Evolutionary conservation across 2,329 filamentous ascomycete species (phyloP).

Genomic region (Eutypa lata): DNA sequence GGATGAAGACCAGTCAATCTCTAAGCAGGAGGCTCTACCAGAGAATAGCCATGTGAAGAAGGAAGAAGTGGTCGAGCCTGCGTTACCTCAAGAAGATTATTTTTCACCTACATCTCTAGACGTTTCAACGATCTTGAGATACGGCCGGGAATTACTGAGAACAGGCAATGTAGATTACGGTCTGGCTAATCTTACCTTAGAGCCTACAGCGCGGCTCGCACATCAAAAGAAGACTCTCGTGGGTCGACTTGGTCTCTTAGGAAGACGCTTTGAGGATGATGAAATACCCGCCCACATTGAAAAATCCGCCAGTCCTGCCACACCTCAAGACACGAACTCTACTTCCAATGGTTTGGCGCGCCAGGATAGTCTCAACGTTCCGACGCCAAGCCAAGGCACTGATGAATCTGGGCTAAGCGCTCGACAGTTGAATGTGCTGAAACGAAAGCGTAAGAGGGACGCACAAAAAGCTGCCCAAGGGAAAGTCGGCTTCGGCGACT

Average conservation of each 20-base stretch:
- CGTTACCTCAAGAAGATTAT: conserved; percentile 54
- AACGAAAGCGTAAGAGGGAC: conserved; percentile 88
- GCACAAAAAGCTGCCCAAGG: conserved; percentile 81
- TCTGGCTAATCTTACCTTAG: conserved; percentile 74
- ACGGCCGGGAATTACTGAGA: conserved; percentile 79
- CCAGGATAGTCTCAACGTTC: conserved; percentile 33
- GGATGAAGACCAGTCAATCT: conserved; percentile 53
- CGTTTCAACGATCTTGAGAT: conserved; percentile 73
- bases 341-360: conserved; percentile 28
- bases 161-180: conserved; percentile 85
- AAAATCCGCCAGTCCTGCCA: conserved; percentile 42
- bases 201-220: conserved; percentile 74
- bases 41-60: conserved; percentile 53
- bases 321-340: conserved; percentile 38
- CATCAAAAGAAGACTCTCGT: conserved; percentile 87
- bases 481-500: conserved; percentile 85
- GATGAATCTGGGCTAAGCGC: conserved; percentile 80
- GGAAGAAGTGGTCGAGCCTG: conserved; percentile 54
- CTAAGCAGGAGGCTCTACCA: conserved; percentile 40
- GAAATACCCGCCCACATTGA: conserved; percentile 67
- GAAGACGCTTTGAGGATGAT: conserved; percentile 82
- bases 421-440: conserved; percentile 89
- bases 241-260: conserved; percentile 78
- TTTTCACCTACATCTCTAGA: conserved; percentile 75
- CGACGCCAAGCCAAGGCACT: conserved; percentile 36